Conservation (phyloP, 2,329 filamentous ascomycete genomes). For the Phaeomoniella chlamydospora region DNA sequence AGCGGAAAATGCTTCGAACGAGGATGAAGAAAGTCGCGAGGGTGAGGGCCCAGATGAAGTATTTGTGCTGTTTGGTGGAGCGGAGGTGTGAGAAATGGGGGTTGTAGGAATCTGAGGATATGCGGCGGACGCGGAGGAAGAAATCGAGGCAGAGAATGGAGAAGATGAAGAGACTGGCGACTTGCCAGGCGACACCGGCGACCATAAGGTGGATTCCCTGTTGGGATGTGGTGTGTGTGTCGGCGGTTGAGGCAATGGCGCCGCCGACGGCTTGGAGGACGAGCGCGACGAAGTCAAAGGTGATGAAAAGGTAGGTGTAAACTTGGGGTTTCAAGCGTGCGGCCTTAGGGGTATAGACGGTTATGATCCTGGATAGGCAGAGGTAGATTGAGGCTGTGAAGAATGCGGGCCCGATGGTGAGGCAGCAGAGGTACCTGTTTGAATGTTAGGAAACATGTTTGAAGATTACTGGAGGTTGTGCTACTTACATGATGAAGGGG, state of each 20-base stretch:
- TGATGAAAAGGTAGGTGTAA: conserved; percentile 30
- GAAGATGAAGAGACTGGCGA: conserved; percentile 19
- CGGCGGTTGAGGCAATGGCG: conserved; percentile 28
- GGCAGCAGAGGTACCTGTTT: conserved; percentile 8
- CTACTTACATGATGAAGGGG: conserved; percentile 27
- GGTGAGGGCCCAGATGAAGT: conserved; percentile 11
- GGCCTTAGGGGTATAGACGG: conserved; percentile 5
- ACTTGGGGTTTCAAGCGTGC: conserved; percentile 4
- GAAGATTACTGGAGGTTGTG: not conserved
- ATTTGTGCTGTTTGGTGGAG: not conserved
- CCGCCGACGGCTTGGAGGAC: conserved; percentile 41
- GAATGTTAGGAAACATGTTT: not conserved
- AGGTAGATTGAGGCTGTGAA: conserved; percentile 51
- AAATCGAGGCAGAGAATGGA: conserved; percentile 11
- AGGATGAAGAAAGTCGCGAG: conserved; percentile 27
- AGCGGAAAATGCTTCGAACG: conserved; percentile 30
- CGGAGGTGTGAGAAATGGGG: not conserved
- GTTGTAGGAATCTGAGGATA: not conserved
- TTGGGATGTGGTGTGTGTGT: conserved; percentile 3
- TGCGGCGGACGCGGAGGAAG: not conserved
- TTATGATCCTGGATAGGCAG: conserved; percentile 44
- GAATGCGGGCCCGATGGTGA: conserved; percentile 24
- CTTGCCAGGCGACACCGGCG: conserved; percentile 24
- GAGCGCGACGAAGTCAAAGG: conserved; percentile 41
- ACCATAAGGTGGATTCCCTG: conserved; percentile 20